Conservation (phyloP, 2,329 filamentous ascomycete species). For the Proliferodiscus dingleyae region DNA sequence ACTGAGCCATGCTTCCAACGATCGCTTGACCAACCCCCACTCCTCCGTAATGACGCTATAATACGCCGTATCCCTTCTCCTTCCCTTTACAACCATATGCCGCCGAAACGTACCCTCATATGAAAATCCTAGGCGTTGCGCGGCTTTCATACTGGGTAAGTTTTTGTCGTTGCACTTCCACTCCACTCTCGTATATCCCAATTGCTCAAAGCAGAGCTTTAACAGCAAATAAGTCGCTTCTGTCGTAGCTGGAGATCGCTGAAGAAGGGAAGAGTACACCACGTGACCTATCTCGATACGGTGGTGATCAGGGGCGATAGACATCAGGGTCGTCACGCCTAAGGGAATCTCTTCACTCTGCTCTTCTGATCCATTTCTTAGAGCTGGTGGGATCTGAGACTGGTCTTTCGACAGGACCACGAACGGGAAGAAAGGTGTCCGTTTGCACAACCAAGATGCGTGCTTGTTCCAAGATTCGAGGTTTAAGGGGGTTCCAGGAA, state of each 20-base stretch:
- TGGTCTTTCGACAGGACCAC: conserved; percentile 30
- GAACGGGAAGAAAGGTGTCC: conserved; percentile 39
- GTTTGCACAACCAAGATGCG: conserved; percentile 24
- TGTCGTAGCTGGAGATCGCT: conserved; percentile 51
- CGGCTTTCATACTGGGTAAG: conserved; percentile 47
- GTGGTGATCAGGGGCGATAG: conserved; percentile 43
- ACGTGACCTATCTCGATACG: conserved; percentile 55
- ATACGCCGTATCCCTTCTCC: conserved; percentile 55
- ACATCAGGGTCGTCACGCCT: conserved; percentile 40
- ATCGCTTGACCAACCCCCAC: conserved; percentile 44
- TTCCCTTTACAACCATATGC: conserved; percentile 55
- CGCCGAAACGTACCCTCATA: conserved; percentile 58
- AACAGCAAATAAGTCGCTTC: conserved; percentile 55
- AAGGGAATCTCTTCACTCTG: conserved; percentile 31
- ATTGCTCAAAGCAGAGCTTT: conserved; percentile 46
- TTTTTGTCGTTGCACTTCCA: conserved; percentile 62
- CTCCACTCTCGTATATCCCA: conserved; percentile 54
- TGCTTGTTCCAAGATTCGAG: conserved; percentile 27
- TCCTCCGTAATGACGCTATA: conserved; percentile 54
- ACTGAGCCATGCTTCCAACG: conserved; percentile 50
- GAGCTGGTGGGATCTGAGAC: neutral
- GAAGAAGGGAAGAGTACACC: conserved; percentile 44
- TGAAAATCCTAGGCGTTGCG: conserved; percentile 51
- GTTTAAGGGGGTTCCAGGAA: conserved; percentile 33
- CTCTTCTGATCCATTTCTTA: neutral